Evolutionary conservation across 805 yeast species (phyloP).

Genomic region (Vanderwaltozyma tropicalis): DNA sequence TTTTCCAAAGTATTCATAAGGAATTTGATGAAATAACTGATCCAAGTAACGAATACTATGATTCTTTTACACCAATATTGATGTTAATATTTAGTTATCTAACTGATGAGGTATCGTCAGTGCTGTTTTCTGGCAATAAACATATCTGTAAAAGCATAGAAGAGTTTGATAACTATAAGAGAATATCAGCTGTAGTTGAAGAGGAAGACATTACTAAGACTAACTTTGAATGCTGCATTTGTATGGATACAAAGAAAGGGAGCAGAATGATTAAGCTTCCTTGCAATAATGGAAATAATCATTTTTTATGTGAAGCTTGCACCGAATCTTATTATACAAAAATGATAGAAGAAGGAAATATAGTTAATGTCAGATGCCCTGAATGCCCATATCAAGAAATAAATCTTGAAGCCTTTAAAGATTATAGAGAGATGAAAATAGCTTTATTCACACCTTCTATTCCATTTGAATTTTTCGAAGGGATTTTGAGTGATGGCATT

Average conservation of each 20-base stretch:
- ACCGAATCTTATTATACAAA: slow-evolving; percentile 33
- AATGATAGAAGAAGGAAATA: slow-evolving; percentile 38
- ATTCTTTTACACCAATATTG: slow-evolving; percentile 27
- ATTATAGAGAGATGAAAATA: slow-evolving; percentile 27
- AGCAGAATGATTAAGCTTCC: slow-evolving; percentile 26
- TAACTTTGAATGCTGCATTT: slow-evolving; percentile 46
- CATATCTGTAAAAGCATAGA: slow-evolving; percentile 6
- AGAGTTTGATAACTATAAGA: slow-evolving; percentile 11
- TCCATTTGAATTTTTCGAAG: slow-evolving; percentile 26
- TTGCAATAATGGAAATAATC: slow-evolving; percentile 30
- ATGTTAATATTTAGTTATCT: slow-evolving; percentile 36
- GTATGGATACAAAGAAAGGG: slow-evolving; percentile 43
- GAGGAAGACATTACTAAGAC: slow-evolving; percentile 24
- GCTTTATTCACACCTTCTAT: slow-evolving; percentile 35
- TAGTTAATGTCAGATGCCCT: slow-evolving; percentile 48
- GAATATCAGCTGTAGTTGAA: slow-evolving; percentile 19
- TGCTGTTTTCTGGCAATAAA: slow-evolving; percentile 8
- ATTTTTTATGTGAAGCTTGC: slow-evolving; percentile 40
- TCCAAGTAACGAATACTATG: slow-evolving; percentile 11
- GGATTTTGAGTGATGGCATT: slow-evolving; percentile 22
- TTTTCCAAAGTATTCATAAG: slow-evolving; percentile 14
- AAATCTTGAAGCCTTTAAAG: slow-evolving; percentile 12
- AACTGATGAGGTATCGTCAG: slow-evolving; percentile 13
- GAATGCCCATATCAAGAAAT: slow-evolving; percentile 29
- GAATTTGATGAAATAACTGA: slow-evolving; percentile 29